A percentile compares a stretch with the other conserved stretches of the same genome.
These are phyloP conservation scores for Bipolaris zeicola DNA, from an alignment of 2,329 filamentous ascomycete genomes.

Conservation along the genomic window DNA sequence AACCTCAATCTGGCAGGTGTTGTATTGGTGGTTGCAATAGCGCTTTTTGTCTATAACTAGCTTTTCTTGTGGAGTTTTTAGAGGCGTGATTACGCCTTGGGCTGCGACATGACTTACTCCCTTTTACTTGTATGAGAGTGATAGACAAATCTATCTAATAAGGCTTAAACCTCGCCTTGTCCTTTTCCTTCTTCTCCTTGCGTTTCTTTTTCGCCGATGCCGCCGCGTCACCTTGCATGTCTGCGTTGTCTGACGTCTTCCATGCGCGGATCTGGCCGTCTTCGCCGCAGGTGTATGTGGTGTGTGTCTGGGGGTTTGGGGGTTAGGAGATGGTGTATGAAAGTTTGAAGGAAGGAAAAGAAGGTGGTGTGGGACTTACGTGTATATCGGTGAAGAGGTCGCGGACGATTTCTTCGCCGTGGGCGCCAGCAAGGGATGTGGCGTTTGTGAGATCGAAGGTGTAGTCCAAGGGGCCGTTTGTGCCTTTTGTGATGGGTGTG, in stretches of 20 bases:
- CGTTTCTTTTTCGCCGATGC: conserved; percentile 30
- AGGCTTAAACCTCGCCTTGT: conserved; percentile 48
- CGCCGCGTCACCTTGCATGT: conserved; percentile 36
- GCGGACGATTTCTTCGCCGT: conserved; percentile 56
- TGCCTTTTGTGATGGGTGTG: conserved; percentile 35
- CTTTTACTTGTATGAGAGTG: no score
- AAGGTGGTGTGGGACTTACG: conserved; percentile 25
- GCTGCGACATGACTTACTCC: no score
- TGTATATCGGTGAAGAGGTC: conserved; percentile 51
- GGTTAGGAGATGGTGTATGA: neutral
- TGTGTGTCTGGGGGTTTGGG: conserved; percentile 29
- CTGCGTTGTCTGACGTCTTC: conserved; percentile 34
- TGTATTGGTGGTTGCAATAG: no score
- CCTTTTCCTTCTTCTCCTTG: conserved; percentile 35
- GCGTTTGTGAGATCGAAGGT: conserved; percentile 32
- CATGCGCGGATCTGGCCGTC: conserved; percentile 55
- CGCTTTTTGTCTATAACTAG: no score
- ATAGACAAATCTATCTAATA: conserved; percentile 28
- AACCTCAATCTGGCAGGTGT: no score
- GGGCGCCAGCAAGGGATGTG: conserved; percentile 48
- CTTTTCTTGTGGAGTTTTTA: no score
- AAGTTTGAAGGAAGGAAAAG: neutral
- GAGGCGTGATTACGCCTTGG: no score
- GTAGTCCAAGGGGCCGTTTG: conserved; percentile 37
- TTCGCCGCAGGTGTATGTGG: conserved; percentile 56